Evolutionary conservation across 495 filamentous ascomycete genomes (phyloP).

Genomic region (Aspergillus haitiensis): DNA sequence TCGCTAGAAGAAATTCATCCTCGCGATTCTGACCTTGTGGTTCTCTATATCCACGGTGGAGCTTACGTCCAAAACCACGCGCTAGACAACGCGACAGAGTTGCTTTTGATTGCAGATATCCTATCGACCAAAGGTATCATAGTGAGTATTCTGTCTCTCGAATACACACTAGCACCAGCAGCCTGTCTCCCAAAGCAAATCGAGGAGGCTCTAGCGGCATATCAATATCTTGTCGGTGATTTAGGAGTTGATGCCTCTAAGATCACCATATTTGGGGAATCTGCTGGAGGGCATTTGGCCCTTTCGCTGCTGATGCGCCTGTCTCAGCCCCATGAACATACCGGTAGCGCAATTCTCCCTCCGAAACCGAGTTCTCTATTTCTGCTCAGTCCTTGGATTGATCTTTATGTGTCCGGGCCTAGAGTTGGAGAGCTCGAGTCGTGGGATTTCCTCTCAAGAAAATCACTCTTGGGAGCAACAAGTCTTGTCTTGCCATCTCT

Average conservation of each 20-base stretch:
- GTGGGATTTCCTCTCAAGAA: no score
- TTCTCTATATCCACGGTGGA: background rate
- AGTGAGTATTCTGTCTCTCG: background rate
- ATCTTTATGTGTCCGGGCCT: no score
- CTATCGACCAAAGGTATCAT: background rate
- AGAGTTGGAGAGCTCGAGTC: no score
- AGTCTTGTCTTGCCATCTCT: no score
- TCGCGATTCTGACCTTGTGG: background rate
- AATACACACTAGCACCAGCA: background rate
- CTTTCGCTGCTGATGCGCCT: background rate
- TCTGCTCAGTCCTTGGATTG: no score
- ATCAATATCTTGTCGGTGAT: background rate
- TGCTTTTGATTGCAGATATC: background rate
- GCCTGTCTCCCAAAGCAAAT: background rate
- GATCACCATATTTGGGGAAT: background rate
- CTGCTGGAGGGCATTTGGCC: slow-evolving; percentile 3
- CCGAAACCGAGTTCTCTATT: no score
- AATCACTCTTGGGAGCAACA: no score
- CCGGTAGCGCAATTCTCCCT: no score
- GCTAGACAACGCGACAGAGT: background rate
- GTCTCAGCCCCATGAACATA: no score
- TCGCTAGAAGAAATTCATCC: background rate
- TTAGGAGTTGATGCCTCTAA: background rate
- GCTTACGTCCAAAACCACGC: background rate
- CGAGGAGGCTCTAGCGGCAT: background rate